Percentiles rank a stretch among this genome's conserved stretches.
Evolutionary conservation across 2,329 filamentous ascomycete genomes (phyloP).

Genomic region (Aureobasidium lini): DNA sequence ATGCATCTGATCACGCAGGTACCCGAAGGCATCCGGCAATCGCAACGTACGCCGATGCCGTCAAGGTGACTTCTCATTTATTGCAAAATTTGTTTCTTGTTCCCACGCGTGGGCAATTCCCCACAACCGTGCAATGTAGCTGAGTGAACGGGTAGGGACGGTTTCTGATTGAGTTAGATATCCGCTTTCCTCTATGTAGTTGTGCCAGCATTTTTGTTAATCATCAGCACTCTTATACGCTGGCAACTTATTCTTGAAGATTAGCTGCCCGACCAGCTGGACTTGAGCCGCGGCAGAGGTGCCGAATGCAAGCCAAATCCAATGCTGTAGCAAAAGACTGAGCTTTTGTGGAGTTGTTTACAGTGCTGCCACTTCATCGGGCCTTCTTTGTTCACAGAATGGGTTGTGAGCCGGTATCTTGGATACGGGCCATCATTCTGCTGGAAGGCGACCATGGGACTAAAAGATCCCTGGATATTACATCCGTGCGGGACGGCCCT

Average conservation of each 20-base stretch:
- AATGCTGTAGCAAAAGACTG: background rate
- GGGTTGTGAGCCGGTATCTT: background rate
- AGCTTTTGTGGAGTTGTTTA: background rate
- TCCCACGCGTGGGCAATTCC: background rate
- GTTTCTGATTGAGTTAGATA: background rate
- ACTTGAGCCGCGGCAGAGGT: background rate
- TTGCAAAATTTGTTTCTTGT: background rate
- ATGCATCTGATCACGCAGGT: constrained; percentile 3
- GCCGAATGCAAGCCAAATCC: constrained; percentile 3
- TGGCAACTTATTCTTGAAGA: background rate
- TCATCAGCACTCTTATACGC: background rate
- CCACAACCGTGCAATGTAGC: background rate
- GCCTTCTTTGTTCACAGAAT: background rate
- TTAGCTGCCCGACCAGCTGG: background rate
- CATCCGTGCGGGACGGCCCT: background rate
- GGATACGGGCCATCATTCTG: background rate
- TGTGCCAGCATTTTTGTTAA: background rate
- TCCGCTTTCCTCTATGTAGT: background rate
- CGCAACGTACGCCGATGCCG: background rate
- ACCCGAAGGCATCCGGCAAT: background rate
- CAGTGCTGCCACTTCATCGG: background rate
- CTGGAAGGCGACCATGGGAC: background rate
- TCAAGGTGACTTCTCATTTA: background rate
- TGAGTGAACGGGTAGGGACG: background rate
- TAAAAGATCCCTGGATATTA: background rate